These are phyloP conservation scores for Suillus ampliporus DNA, from an alignment of 768 basidiomycete species.

Conservation along the genomic window DNA sequence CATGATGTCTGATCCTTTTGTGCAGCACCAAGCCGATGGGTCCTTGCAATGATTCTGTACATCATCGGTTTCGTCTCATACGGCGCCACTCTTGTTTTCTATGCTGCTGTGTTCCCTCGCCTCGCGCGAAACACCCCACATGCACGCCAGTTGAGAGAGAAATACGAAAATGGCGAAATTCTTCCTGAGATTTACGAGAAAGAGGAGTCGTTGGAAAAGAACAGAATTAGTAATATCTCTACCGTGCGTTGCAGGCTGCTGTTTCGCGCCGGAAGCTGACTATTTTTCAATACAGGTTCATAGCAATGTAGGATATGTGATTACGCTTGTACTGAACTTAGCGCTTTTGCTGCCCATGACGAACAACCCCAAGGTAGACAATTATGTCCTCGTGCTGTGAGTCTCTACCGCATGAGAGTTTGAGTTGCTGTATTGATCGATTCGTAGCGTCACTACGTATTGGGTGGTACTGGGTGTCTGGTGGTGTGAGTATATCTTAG, in stretches of 20 bases:
- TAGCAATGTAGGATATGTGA: conserved; percentile 78
- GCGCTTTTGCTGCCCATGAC: conserved; percentile 66
- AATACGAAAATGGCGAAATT: conserved; percentile 65
- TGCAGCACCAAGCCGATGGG: conserved; percentile 71
- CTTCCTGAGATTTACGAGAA: conserved; percentile 65
- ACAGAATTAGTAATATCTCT: conserved; percentile 83
- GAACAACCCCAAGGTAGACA: conserved; percentile 67
- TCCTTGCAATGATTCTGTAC: conserved; percentile 76
- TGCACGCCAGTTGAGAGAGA: conserved; percentile 57
- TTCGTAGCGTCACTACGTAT: conserved; percentile 65
- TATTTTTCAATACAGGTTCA: conserved; percentile 53
- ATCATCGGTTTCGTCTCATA: conserved; percentile 82
- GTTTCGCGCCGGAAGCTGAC: neutral
- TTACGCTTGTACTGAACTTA: conserved; percentile 67
- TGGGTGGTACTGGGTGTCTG: conserved; percentile 84
- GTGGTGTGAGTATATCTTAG: conserved; percentile 69
- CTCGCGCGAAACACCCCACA: conserved; percentile 79
- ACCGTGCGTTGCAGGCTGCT: conserved; percentile 53
- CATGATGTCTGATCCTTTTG: neutral
- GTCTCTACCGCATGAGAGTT: conserved; percentile 24
- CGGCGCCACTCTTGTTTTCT: conserved; percentile 84
- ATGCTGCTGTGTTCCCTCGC: conserved; percentile 77
- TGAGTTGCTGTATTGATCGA: neutral
- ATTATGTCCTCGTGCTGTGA: conserved; percentile 75
- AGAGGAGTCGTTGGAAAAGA: conserved; percentile 84